Evolutionary conservation across 345 rosid species (phyloP).

Genomic region (Corymbia maculata): DNA sequence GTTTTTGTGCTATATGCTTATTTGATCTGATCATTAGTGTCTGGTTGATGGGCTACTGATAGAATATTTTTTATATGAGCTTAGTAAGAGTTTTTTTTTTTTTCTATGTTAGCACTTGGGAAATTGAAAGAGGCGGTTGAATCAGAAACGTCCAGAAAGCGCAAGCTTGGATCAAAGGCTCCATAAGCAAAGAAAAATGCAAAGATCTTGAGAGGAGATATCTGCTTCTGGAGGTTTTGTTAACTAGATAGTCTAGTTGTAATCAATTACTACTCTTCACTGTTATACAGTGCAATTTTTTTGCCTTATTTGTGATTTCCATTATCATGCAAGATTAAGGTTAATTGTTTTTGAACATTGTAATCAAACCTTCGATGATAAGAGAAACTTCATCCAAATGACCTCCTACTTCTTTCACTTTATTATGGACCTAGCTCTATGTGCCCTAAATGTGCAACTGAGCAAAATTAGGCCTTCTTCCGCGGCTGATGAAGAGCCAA

Average conservation of each 20-base stretch:
- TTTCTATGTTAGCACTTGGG: slow-evolving; percentile 47
- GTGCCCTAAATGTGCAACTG: neutral
- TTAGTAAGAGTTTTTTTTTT: neutral
- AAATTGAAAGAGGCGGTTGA: slow-evolving; percentile 62
- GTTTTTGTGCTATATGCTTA: neutral
- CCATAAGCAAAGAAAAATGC: slow-evolving; percentile 14
- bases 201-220: neutral
- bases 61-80: neutral
- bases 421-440: neutral
- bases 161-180: slow-evolving; percentile 30
- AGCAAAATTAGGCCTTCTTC: neutral
- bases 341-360: neutral
- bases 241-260: neutral
- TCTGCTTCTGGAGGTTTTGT: neutral
- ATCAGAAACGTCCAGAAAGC: slow-evolving; percentile 54
- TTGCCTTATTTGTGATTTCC: neutral
- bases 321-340: neutral
- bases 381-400: neutral
- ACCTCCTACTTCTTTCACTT: neutral
- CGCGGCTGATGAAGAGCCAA: neutral
- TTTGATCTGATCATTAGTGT: neutral
- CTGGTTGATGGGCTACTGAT: neutral
- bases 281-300: neutral
- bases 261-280: neutral
- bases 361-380: neutral